Conservation (phyloP, 129 eudicot genomes). For the Chrysanthemum lavandulifolium region DNA sequence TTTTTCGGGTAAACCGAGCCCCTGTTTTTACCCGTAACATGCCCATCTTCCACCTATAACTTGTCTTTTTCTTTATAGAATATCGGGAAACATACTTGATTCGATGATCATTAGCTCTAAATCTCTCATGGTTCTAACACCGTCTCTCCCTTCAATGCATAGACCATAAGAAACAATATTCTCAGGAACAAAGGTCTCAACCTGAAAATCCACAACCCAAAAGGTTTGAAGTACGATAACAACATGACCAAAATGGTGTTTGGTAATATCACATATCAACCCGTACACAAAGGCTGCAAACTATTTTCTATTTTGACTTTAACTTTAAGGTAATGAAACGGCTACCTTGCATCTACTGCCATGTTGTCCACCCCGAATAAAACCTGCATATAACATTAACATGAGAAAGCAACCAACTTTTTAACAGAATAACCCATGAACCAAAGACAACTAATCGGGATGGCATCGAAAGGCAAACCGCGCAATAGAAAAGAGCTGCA, state of each 20-base stretch:
- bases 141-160: conserved; percentile 72
- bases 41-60: not conserved
- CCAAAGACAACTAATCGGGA: too few relatives aligned
- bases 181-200: conserved; percentile 93
- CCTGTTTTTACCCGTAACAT: too few relatives aligned
- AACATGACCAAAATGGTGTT: not conserved
- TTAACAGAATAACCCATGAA: too few relatives aligned
- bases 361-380: too few relatives aligned
- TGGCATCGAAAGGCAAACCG: too few relatives aligned
- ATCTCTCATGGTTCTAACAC: conserved; percentile 58
- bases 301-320: not conserved
- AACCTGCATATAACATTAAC: too few relatives aligned
- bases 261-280: not conserved
- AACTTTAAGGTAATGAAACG: not conserved
- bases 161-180: conserved; percentile 66
- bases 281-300: conserved; percentile 6
- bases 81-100: conserved; percentile 51
- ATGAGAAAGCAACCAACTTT: too few relatives aligned
- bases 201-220: conserved; percentile 37
- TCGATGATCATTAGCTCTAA: conserved; percentile 60
- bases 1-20: too few relatives aligned
- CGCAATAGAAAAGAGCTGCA: too few relatives aligned
- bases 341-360: too few relatives aligned
- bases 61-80: not conserved
- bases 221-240: not conserved